phyloP scores from a whole-genome alignment of 768 basidiomycete genomes.

The Hericium erinaceus region DNA sequence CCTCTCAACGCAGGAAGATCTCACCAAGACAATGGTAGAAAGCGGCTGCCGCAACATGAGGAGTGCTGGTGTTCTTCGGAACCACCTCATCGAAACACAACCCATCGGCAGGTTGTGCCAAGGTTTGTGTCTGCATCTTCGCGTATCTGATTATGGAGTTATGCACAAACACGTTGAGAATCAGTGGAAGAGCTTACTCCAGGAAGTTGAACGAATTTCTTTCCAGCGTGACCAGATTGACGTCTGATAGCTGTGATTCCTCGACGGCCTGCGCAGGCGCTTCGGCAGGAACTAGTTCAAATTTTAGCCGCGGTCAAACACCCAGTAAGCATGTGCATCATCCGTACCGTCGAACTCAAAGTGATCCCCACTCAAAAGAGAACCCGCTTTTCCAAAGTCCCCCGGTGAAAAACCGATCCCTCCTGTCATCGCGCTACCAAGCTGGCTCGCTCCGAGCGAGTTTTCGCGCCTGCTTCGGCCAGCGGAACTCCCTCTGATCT shows the following conservation, averaged over 20 bases:
- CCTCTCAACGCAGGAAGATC: slow-evolving; percentile 1
- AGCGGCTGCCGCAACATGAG: slow-evolving; percentile 71
- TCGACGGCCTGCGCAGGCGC: slow-evolving; percentile 17
- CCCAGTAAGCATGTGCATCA: slow-evolving; percentile 8
- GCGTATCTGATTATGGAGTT: slow-evolving; percentile 44
- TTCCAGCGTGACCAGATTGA: slow-evolving; percentile 53
- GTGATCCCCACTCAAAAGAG: slow-evolving; percentile 45
- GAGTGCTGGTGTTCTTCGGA: slow-evolving; percentile 55
- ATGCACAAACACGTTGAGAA: background rate
- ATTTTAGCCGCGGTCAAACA: slow-evolving; percentile 1
- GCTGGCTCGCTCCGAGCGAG: slow-evolving; percentile 30
- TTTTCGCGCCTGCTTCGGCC: slow-evolving; percentile 42
- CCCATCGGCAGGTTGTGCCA: slow-evolving; percentile 35
- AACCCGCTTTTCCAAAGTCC: slow-evolving; percentile 24
- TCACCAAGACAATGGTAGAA: slow-evolving; percentile 82
- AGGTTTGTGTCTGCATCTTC: slow-evolving; percentile 62
- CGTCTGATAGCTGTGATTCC: slow-evolving; percentile 48
- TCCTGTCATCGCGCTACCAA: slow-evolving; percentile 16
- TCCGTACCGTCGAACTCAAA: slow-evolving; percentile 57
- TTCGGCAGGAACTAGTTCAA: slow-evolving; percentile 20
- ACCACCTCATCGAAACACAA: slow-evolving; percentile 61
- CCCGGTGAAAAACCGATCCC: slow-evolving; percentile 43
- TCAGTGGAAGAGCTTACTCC: slow-evolving; percentile 41
- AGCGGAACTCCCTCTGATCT: slow-evolving; percentile 41
- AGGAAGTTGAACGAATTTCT: slow-evolving; percentile 74